phyloP scores from a whole-genome alignment of 1,284 basidiomycete species.

The Coniophora puteana region DNA sequence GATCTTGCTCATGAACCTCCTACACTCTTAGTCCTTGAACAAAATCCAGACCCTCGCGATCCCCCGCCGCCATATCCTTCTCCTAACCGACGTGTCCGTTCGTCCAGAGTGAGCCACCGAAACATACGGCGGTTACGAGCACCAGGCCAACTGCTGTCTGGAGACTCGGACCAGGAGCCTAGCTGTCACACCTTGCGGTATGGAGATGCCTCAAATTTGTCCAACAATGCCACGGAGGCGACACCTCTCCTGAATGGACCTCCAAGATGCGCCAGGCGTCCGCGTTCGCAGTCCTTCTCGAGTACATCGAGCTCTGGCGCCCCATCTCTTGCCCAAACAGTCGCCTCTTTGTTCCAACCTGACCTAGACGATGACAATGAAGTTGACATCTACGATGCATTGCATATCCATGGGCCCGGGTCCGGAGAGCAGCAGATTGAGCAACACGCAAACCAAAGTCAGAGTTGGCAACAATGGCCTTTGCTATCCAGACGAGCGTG shows the following conservation, averaged over 20 bases:
- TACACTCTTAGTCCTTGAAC: not conserved
- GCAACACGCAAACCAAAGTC: conserved; percentile 9
- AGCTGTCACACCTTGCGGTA: conserved; percentile 12
- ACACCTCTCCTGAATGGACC: conserved; percentile 37
- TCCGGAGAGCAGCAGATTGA: conserved; percentile 11
- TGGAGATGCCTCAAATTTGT: conserved; percentile 7
- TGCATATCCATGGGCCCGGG: conserved; percentile 2
- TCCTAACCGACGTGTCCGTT: conserved; percentile 41
- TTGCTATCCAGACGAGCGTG: conserved; percentile 34
- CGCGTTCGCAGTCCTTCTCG: conserved; percentile 52
- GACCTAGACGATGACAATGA: conserved; percentile 42
- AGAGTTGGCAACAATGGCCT: conserved; percentile 15
- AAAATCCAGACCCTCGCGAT: conserved; percentile 34
- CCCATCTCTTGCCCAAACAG: conserved; percentile 62
- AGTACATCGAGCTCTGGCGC: conserved; percentile 50
- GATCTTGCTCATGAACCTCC: not conserved
- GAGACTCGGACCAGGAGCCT: conserved; percentile 29
- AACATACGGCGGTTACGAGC: conserved; percentile 27
- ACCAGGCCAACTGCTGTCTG: conserved; percentile 26
- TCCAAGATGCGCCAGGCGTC: conserved; percentile 26
- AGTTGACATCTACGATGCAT: conserved; percentile 32
- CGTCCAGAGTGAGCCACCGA: conserved; percentile 26
- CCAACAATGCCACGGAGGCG: conserved; percentile 31
- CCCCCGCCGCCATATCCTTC: conserved; percentile 70
- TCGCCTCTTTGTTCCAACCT: conserved; percentile 55